phyloP scores from a whole-genome alignment of 768 basidiomycete species.

The Agrocybe pediades region DNA sequence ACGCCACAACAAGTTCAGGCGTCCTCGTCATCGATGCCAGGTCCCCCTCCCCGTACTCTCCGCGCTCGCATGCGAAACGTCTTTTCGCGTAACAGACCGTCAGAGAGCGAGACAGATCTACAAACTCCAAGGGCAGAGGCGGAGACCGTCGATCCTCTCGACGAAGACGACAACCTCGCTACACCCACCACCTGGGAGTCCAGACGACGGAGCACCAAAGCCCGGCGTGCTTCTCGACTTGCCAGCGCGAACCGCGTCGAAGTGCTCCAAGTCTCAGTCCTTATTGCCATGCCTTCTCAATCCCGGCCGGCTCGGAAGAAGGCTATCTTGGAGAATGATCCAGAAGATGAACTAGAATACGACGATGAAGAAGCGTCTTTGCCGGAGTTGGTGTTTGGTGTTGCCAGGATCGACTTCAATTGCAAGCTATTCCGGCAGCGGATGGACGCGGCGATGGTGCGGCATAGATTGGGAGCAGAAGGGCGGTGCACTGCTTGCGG shows the following conservation, averaged over 20 bases:
- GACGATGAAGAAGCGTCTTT: constrained; percentile 23
- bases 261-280: constrained; percentile 54
- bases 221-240: too few species aligned
- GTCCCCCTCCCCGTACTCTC: too few species aligned
- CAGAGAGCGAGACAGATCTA: too few species aligned
- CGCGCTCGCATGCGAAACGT: too few species aligned
- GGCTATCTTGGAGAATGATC: constrained; percentile 16
- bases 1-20: too few species aligned
- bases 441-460: too few species aligned
- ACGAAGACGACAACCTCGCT: too few species aligned
- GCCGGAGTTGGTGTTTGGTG: constrained; percentile 53
- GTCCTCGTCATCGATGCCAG: too few species aligned
- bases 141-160: too few species aligned
- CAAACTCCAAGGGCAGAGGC: too few species aligned
- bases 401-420: constrained; percentile 24
- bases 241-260: constrained; percentile 29
- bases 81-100: too few species aligned
- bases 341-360: constrained; percentile 19
- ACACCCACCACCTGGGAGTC: not conserved
- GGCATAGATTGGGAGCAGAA: not conserved
- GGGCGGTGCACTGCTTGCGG: not conserved
- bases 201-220: not conserved
- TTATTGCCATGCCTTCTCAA: constrained; percentile 58
- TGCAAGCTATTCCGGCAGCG: not conserved
- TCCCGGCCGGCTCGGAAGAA: constrained; percentile 21